Conservation (phyloP, 164 flowering plant genomes). For the Malania oleifera region DNA sequence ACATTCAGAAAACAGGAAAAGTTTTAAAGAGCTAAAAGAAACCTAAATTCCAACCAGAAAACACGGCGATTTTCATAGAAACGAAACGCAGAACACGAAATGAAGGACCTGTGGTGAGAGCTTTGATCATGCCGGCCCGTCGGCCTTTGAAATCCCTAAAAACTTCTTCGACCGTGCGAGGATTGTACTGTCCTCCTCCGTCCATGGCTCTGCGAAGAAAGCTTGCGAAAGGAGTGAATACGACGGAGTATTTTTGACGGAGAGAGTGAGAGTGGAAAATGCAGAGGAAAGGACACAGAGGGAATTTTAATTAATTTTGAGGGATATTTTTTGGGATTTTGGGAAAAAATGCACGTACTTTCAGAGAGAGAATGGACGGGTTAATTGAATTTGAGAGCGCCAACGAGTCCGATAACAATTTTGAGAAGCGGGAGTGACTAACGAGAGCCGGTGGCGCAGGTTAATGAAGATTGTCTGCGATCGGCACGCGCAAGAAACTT, state of each 20-base stretch:
- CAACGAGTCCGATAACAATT: too few species aligned
- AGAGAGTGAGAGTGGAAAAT: neutral
- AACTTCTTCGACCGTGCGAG: conserved; percentile 48
- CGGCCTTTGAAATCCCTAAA: conserved; percentile 51
- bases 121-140: conserved; percentile 38
- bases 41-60: neutral
- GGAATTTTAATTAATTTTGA: too few species aligned
- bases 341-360: too few species aligned
- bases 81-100: neutral
- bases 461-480: too few species aligned
- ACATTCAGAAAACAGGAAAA: conserved; percentile 5
- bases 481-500: too few species aligned
- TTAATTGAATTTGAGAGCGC: too few species aligned
- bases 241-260: too few species aligned
- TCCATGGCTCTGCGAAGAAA: conserved; percentile 8
- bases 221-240: neutral
- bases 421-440: too few species aligned
- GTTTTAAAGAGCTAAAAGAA: neutral
- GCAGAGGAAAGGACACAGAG: neutral
- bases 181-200: conserved; percentile 29
- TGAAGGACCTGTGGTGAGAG: conserved; percentile 37
- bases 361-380: too few species aligned
- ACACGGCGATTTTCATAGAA: neutral
- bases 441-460: too few species aligned
- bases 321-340: too few species aligned